Base-by-base conservation (phyloP, 768 basidiomycete genomes). In the Galerina sulciceps region DNA sequence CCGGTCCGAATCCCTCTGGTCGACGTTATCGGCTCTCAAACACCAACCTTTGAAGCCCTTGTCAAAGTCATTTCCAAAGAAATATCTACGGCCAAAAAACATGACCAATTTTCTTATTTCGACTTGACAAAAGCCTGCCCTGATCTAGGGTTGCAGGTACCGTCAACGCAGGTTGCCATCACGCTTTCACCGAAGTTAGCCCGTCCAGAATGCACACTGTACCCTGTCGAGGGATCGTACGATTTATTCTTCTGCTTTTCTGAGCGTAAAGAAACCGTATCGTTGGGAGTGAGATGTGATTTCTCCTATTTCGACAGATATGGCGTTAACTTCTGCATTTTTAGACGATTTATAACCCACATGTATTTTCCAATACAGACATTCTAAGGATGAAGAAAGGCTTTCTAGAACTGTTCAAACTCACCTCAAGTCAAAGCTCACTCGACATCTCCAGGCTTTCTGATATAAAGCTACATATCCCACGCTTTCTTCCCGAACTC, bases 191-290 rank as follows among this genome's bases (percentile, higher is more conserved):
- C 49, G 31, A 50, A 50, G 49, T 22, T 50, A 34, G 36, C 49
- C 8, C 49, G 17, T n/a, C 37, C 35, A 22, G 49, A 50, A 40
- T 50, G 36, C 17, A 38, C 20, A 10, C 18, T 50, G 17, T 50
- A 50, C 23, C 49, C 49, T 14, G 49, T 50, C 4, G 49, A 50
- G 23, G 49, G 49, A 38, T 35, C 23, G 22, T 50, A 50, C 13
- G 49, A 50, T 15, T 22, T 50, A 17, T 50, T 50, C 31, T 50
- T 50, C 49, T 50, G 49, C 18, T 50, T 50, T 15, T 22, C 22
- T 18, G 49, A 50, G 17, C 8, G 20, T 13, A 4, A 50, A 5
- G 35, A 20, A 18, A 38, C 5, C 1, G 49, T 50, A 38, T 38
- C 49, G 6, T 13, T 50, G 20, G 49, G 18, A 1, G 49, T 50